Evolutionary conservation across 2,329 filamentous ascomycete species (phyloP).

Genomic region (Beauveria rudraprayagi): DNA sequence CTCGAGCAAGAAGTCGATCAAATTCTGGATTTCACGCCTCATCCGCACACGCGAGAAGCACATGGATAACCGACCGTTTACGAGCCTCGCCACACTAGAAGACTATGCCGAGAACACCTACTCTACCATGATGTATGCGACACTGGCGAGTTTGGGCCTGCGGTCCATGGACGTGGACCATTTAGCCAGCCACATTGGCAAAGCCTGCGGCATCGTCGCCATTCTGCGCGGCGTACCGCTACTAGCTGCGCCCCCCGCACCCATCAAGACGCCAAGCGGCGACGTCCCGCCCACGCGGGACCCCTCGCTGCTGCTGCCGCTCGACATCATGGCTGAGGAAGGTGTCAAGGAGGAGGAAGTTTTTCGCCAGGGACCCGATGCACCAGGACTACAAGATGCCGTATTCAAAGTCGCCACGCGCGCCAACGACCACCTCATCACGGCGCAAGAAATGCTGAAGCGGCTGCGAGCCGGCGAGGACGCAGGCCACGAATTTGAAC

Average conservation of each 20-base stretch:
- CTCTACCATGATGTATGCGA: conserved; percentile 83
- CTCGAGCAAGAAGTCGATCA: conserved; percentile 42
- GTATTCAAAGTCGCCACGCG: conserved; percentile 88
- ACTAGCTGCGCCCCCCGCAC: conserved; percentile 63
- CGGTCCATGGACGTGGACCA: conserved; percentile 82
- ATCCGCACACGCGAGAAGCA: conserved; percentile 75
- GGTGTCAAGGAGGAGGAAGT: conserved; percentile 84
- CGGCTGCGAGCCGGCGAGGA: conserved; percentile 66
- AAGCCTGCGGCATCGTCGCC: conserved; percentile 81
- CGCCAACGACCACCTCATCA: conserved; percentile 93
- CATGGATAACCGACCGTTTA: conserved; percentile 75
- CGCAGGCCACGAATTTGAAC: conserved; percentile 82
- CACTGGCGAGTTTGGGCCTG: conserved; percentile 69
- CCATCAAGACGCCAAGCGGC: conserved; percentile 35
- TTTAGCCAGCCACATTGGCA: conserved; percentile 89
- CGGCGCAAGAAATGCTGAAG: conserved; percentile 82
- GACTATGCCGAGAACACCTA: conserved; percentile 93
- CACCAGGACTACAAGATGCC: conserved; percentile 75
- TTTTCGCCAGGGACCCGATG: conserved; percentile 69
- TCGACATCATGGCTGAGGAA: conserved; percentile 81
- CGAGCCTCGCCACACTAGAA: conserved; percentile 65
- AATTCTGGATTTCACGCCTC: conserved; percentile 68
- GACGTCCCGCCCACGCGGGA: conserved; percentile 30
- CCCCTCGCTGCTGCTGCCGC: conserved; percentile 63
- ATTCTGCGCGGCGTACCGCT: conserved; percentile 82